Evolutionary conservation across 371 early-diverging fungal species (phyloP).

Genomic region (Mucor circinelloides): DNA sequence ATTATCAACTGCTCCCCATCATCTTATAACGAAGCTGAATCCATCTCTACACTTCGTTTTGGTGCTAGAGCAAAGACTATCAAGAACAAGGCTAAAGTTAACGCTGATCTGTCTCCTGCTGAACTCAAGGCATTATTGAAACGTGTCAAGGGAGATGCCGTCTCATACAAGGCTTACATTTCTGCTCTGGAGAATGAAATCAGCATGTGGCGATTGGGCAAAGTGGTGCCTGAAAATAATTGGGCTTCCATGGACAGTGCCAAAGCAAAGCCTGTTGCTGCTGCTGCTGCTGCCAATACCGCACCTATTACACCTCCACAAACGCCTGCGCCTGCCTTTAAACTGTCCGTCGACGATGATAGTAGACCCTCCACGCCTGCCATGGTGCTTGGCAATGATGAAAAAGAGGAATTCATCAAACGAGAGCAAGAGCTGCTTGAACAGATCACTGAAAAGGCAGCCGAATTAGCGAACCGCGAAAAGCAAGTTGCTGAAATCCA

Average conservation of each 20-base stretch:
- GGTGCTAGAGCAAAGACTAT: constrained; percentile 97
- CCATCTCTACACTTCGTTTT: constrained; percentile 95
- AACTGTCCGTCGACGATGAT: constrained; percentile 33
- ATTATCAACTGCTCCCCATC: constrained; percentile 98
- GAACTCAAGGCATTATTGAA: constrained; percentile 93
- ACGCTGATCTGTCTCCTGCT: constrained; percentile 90
- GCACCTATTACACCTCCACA: constrained; percentile 37
- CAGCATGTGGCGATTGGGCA: constrained; percentile 85
- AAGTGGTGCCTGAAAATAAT: constrained; percentile 68
- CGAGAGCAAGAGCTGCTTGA: constrained; percentile 94
- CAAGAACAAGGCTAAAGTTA: constrained; percentile 98
- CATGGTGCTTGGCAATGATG: constrained; percentile 78
- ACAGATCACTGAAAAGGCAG: constrained; percentile 84
- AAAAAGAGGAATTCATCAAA: constrained; percentile 90
- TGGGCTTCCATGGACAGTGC: constrained; percentile 94
- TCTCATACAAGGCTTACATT: constrained; percentile 81
- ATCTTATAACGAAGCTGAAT: constrained; percentile 95
- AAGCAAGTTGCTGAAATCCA: constrained; percentile 57
- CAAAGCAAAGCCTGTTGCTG: constrained; percentile 86
- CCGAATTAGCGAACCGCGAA: constrained; percentile 58
- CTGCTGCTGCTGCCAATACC: constrained; percentile 59
- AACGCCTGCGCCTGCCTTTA: constrained; percentile 56
- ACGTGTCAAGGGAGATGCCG: constrained; percentile 79
- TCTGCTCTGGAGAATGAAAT: constrained; percentile 86
- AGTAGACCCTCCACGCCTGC: constrained; percentile 83